Conservation (phyloP, 1,139 yeast species). For the Meyerozyma smithsonii region DNA sequence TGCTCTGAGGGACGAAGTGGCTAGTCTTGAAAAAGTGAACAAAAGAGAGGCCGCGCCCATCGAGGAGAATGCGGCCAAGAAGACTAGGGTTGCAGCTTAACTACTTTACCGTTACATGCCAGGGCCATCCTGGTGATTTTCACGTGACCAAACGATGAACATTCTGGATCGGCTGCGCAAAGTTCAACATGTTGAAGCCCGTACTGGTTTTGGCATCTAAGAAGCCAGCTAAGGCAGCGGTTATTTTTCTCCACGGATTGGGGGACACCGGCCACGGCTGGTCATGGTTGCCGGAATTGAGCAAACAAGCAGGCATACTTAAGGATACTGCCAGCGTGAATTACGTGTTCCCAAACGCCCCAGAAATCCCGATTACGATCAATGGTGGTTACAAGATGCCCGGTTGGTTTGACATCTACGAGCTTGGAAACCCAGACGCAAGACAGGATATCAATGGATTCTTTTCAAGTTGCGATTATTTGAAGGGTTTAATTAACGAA, state of each 20-base stretch:
- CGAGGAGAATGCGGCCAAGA: neutral
- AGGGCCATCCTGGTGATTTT: neutral
- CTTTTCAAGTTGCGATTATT: constrained; percentile 47
- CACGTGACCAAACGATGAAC: neutral
- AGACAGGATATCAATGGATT: constrained; percentile 65
- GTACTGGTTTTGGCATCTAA: constrained; percentile 37
- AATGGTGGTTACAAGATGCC: constrained; percentile 71
- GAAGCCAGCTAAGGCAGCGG: constrained; percentile 44
- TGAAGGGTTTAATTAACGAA: constrained; percentile 54
- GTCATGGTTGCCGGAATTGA: constrained; percentile 63
- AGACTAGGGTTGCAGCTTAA: neutral
- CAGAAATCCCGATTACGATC: constrained; percentile 60
- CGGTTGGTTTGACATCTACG: constrained; percentile 81
- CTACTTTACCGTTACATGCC: neutral
- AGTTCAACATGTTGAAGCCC: neutral
- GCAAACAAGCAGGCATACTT: constrained; percentile 37
- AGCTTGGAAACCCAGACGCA: constrained; percentile 45
- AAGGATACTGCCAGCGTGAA: constrained; percentile 55
- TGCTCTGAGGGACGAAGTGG: constrained; percentile 17
- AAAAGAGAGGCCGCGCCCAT: neutral
- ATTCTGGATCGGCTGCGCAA: neutral
- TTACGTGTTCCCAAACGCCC: constrained; percentile 89
- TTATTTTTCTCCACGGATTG: constrained; percentile 83
- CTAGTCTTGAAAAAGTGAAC: neutral
- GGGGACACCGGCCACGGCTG: constrained; percentile 93